Conservation (phyloP, 129 eudicot genomes). For the Escallonia rubra region DNA sequence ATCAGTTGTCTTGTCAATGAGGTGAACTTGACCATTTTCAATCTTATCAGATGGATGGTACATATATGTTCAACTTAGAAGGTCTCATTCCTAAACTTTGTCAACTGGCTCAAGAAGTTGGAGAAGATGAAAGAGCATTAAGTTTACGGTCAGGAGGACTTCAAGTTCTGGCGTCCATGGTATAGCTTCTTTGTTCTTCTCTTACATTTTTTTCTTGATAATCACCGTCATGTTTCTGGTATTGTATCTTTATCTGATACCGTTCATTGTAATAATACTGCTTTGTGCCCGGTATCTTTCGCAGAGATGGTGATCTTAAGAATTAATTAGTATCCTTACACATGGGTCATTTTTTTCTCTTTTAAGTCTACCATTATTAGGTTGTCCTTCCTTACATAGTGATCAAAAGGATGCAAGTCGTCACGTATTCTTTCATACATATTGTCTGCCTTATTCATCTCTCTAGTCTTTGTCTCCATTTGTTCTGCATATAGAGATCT, state of each 20-base stretch:
- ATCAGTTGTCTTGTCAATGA: slow-evolving; percentile 3
- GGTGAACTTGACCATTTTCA: not conserved
- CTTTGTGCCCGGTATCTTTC: no score
- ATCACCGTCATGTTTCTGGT: not conserved
- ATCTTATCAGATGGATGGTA: slow-evolving; percentile 45
- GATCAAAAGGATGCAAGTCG: no score
- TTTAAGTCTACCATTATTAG: no score
- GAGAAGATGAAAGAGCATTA: slow-evolving; percentile 64
- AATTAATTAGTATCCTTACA: no score
- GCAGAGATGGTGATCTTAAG: no score
- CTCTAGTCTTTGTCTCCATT: no score
- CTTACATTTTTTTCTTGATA: slow-evolving; percentile 4
- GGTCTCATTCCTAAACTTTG: slow-evolving; percentile 80
- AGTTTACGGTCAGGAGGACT: slow-evolving; percentile 71
- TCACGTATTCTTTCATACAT: no score
- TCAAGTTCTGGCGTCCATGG: slow-evolving; percentile 70
- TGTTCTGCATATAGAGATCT: no score
- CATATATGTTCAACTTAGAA: slow-evolving; percentile 82
- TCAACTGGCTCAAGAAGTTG: slow-evolving; percentile 74
- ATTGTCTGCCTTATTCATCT: no score
- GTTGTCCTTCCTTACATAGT: no score
- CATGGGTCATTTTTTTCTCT: no score
- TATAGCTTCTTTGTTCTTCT: slow-evolving; percentile 18
- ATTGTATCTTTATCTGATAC: not conserved
- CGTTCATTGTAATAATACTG: not conserved